Evolutionary conservation across 1,139 yeast species (phyloP).

Genomic region (Suhomyces yuchorum): DNA sequence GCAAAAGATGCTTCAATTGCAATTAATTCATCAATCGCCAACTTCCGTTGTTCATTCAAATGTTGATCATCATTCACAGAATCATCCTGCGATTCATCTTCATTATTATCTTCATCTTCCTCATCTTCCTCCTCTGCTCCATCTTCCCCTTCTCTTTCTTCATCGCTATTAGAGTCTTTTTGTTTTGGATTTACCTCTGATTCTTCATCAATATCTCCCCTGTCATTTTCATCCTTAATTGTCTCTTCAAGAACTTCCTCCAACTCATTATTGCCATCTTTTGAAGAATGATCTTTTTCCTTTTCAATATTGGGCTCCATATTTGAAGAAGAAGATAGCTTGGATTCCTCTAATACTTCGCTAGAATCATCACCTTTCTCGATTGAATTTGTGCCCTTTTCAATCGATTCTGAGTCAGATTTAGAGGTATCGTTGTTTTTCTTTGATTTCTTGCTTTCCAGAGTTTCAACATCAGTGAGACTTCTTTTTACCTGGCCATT

Average conservation of each 20-base stretch:
- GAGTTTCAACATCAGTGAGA: conserved; percentile 5
- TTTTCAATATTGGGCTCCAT: conserved; percentile 6
- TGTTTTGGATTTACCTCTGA: conserved; percentile 15
- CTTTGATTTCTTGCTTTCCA: conserved; percentile 9
- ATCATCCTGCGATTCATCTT: conserved; percentile 17
- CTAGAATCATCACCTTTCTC: conserved; percentile 4
- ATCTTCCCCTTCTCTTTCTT: conserved; percentile 6
- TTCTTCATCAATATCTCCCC: conserved; percentile 15
- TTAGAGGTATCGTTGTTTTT: neutral
- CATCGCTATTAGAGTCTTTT: neutral
- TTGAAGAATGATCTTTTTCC: conserved; percentile 6
- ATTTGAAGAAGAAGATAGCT: neutral
- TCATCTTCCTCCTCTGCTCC: conserved; percentile 10
- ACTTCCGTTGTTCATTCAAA: conserved; percentile 53
- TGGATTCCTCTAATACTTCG: neutral
- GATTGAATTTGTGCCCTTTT: neutral
- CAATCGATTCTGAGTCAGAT: neutral
- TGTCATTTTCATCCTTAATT: neutral
- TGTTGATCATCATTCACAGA: conserved; percentile 37
- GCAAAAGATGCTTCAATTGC: conserved; percentile 87
- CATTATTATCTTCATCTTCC: conserved; percentile 20
- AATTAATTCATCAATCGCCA: conserved; percentile 70
- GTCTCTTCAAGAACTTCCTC: neutral
- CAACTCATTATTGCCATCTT: neutral
- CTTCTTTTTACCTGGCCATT: conserved; percentile 1